A percentile compares a stretch with the other conserved stretches of the same genome.
These are phyloP conservation scores for Lizanozyma gosingica DNA, from an alignment of 1,139 yeast species.

Conservation along the genomic window DNA sequence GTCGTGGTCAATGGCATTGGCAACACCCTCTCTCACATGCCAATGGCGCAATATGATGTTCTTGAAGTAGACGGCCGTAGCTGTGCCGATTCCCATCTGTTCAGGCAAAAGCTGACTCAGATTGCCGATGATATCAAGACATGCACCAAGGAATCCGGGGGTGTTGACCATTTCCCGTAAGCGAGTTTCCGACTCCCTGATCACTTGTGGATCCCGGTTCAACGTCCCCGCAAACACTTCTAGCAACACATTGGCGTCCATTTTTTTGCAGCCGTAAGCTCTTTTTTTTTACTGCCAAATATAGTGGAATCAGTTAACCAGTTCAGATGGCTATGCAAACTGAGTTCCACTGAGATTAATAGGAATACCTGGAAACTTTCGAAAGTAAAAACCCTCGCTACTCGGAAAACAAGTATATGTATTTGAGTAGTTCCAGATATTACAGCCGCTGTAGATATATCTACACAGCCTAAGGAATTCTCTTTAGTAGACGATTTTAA, in stretches of 20 bases:
- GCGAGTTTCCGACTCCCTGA: slow-evolving; percentile 63
- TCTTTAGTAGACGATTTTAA: too few species aligned
- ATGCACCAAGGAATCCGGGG: slow-evolving; percentile 77
- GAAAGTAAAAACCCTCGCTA: too few species aligned
- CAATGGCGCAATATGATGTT: slow-evolving; percentile 64
- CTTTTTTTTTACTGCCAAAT: too few species aligned
- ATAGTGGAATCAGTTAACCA: too few species aligned
- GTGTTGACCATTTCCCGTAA: slow-evolving; percentile 46
- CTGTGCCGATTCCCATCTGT: slow-evolving; percentile 54
- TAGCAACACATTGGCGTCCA: slow-evolving; percentile 63
- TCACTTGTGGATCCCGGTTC: slow-evolving; percentile 52
- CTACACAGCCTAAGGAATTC: too few species aligned
- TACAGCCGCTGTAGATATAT: too few species aligned
- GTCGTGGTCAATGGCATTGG: slow-evolving; percentile 43
- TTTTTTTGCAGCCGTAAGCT: too few species aligned
- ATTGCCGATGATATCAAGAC: slow-evolving; percentile 65
- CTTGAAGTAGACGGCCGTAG: slow-evolving; percentile 84
- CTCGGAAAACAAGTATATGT: too few species aligned
- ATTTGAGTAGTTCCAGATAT: too few species aligned
- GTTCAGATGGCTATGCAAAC: too few species aligned
- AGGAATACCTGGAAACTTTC: too few species aligned
- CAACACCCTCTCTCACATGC: slow-evolving; percentile 22
- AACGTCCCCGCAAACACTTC: slow-evolving; percentile 79
- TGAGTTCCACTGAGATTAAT: too few species aligned
- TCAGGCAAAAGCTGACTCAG: slow-evolving; percentile 7